Evolutionary conservation across 1,284 basidiomycete genomes (phyloP), one percentile per base, ranked within the genome.

Genomic region (Sphagnurus paluster): DNA sequence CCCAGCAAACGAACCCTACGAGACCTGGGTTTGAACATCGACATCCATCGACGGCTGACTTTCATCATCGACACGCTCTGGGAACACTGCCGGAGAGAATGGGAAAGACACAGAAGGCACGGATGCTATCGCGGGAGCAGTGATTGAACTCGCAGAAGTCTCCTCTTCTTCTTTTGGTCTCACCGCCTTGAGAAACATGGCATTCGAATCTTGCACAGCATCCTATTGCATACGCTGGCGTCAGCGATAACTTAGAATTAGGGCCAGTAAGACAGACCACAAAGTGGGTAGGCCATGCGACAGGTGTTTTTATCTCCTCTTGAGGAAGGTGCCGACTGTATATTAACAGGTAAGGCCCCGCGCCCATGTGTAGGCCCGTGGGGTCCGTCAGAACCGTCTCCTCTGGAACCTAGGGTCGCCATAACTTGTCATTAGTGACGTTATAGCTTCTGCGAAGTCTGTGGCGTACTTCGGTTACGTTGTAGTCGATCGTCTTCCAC

Each of bases 401-500:
- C 57, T 88, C 86, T 0, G 82, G 62, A 3, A 87, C 86, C 87
- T 89, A n/a, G n/a, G n/a, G n/a, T n/a, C n/a, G n/a, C n/a, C n/a
- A 51, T 24, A n/a, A 42, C 23, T 10, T 28, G 26, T 39, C 33
- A 11, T 46, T 25, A 37, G 33, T 28, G 46, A 14, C 29, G 30
- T 35, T 32, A 5, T 21, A 29, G 10, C 16, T 34, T 28, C 4
- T 26, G 5, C 21, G 13, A 39, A 16, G 4, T 7, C 17, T 3
- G 35, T 16, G 8, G 50, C 64, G 26, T 56, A 79, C 87, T 74
- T 86, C 78, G 0, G 75, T 79, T 1, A 87, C 81, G n/a, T 66
- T 65, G 46, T 77, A 75, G 56, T 90, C 87, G n/a, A 84, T 71
- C 1, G 79, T 83, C 64, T 87, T 90, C 86, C 87, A 90, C 88